Evolutionary conservation across 768 basidiomycete genomes (phyloP).

Genomic region (Suillus plorans): DNA sequence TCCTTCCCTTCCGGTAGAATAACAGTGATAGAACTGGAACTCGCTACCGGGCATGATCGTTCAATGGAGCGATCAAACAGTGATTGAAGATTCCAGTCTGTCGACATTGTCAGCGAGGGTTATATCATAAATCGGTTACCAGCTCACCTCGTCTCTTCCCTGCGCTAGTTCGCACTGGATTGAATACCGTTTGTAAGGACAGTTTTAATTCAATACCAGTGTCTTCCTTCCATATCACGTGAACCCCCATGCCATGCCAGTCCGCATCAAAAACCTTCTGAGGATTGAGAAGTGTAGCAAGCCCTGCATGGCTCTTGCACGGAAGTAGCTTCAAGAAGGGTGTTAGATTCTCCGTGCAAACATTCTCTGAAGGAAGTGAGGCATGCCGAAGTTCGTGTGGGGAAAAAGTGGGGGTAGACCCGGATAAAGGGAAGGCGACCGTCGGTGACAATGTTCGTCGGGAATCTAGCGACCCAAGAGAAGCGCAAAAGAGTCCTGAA

Average conservation of each 20-base stretch:
- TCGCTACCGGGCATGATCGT: conserved; percentile 69
- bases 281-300: conserved; percentile 80
- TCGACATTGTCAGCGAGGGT: conserved; percentile 6
- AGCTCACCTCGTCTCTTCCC: conserved; percentile 54
- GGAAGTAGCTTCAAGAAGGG: conserved; percentile 95
- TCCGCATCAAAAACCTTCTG: conserved; percentile 86
- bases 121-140: not conserved
- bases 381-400: conserved; percentile 70
- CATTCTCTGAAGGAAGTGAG: conserved; percentile 75
- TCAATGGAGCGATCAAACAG: conserved; percentile 68
- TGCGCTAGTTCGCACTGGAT: conserved; percentile 64
- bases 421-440: conserved; percentile 64
- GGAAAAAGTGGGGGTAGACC: conserved; percentile 44
- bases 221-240: conserved; percentile 62
- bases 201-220: conserved; percentile 65
- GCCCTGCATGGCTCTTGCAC: conserved; percentile 85
- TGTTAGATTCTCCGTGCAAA: conserved; percentile 98
- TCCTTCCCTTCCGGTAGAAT: conserved; percentile 40
- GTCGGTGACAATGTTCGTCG: conserved; percentile 70
- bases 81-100: conserved; percentile 74
- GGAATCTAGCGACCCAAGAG: conserved; percentile 75
- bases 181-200: conserved; percentile 72
- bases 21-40: conserved; percentile 54
- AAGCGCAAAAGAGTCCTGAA: conserved; percentile 93
- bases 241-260: conserved; percentile 87